Evolutionary conservation across 192 early-diverging fungal genomes (phyloP).

Genomic region (Obelidium mucronatum): DNA sequence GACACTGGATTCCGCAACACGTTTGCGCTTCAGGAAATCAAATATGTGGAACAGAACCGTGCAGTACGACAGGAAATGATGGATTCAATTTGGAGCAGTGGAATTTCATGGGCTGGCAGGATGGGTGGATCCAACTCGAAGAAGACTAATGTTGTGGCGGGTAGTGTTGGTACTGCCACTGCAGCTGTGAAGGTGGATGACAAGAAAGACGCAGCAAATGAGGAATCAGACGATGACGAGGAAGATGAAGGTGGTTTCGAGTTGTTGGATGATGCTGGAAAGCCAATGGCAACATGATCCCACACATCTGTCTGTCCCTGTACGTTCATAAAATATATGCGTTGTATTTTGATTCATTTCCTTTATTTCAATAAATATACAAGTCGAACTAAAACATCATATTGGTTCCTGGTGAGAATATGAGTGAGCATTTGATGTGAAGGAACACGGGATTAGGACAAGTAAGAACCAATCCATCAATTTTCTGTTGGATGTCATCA

Average conservation of each 20-base stretch:
- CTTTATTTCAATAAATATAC: no score
- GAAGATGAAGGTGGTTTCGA: neutral
- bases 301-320: no score
- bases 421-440: neutral
- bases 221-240: conserved; percentile 10
- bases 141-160: neutral
- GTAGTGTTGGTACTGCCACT: neutral
- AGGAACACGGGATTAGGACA: neutral
- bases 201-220: neutral
- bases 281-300: neutral
- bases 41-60: conserved; percentile 44
- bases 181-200: neutral
- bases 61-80: conserved; percentile 50
- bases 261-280: conserved; percentile 4
- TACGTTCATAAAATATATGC: neutral
- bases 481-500: neutral
- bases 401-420: no score
- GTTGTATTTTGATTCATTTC: neutral
- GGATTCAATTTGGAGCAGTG: conserved; percentile 49
- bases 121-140: conserved; percentile 12
- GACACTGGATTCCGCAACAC: conserved; percentile 67
- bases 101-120: conserved; percentile 46
- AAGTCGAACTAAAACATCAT: no score
- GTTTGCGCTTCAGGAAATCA: conserved; percentile 67
- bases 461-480: neutral